Conservation (phyloP, 208 protist species). For the Leishmania aethiopica region DNA sequence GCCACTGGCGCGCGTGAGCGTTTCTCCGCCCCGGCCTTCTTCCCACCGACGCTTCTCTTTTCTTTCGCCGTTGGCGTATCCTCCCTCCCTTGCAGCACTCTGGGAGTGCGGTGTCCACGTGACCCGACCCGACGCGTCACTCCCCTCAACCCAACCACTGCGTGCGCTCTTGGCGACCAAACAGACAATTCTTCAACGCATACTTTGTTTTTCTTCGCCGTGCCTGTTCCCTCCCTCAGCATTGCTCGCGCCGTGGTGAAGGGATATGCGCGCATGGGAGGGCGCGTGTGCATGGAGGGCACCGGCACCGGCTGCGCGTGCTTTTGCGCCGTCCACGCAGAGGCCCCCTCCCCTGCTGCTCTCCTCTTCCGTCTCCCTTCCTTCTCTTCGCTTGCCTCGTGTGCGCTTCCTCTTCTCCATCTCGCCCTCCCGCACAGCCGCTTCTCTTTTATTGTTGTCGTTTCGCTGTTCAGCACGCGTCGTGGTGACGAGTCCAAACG, state of each 20-base stretch:
- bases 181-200: not conserved
- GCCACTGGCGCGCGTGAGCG: not conserved
- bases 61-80: too few species aligned
- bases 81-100: not conserved
- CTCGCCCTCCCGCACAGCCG: not conserved
- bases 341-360: not conserved
- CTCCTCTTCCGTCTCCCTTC: not conserved
- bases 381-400: not conserved
- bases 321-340: not conserved
- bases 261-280: not conserved
- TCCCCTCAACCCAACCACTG: not conserved
- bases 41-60: not conserved
- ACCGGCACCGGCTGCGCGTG: not conserved
- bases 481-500: not conserved
- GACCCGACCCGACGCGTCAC: not conserved
- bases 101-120: not conserved
- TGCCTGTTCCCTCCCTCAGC: not conserved
- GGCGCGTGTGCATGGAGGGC: not conserved
- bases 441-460: not conserved
- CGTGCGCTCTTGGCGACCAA: slow-evolving; percentile 2
- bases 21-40: not conserved
- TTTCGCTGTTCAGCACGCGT: not conserved
- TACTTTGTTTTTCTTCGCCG: not conserved
- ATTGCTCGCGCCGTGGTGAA: not conserved
- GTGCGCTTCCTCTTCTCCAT: not conserved